Conservation (phyloP, 768 basidiomycete genomes). For the Mycena galericulata region DNA sequence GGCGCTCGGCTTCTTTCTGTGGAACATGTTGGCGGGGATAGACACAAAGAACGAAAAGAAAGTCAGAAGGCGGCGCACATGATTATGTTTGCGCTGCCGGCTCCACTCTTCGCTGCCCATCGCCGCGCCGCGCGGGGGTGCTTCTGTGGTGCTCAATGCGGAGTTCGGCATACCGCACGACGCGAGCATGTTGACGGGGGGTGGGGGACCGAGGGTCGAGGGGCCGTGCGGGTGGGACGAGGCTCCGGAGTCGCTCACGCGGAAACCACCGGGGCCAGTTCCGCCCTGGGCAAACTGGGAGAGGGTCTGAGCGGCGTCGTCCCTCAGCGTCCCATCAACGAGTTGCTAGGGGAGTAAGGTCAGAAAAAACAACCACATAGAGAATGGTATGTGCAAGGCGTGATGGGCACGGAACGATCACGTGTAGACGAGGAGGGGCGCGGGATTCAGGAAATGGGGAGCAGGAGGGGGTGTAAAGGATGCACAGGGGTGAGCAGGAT, state of each 20-base stretch:
- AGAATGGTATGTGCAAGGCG: constrained; percentile 36
- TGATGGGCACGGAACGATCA: constrained; percentile 51
- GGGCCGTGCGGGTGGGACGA: constrained; percentile 79
- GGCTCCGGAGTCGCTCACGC: constrained; percentile 76
- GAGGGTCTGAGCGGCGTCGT: constrained; percentile 45
- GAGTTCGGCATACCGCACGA: constrained; percentile 60
- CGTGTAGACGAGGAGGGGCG: constrained; percentile 44
- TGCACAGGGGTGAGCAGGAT: constrained; percentile 48
- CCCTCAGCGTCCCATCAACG: constrained; percentile 39
- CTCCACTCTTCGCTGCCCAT: constrained; percentile 86
- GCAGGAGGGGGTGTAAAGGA: constrained; percentile 64
- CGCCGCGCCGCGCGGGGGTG: constrained; percentile 60
- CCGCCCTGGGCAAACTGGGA: constrained; percentile 46
- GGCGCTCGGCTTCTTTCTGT: constrained; percentile 98
- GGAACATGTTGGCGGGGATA: constrained; percentile 1
- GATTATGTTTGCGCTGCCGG: constrained; percentile 84
- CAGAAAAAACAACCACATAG: not conserved
- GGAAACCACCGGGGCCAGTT: constrained; percentile 56
- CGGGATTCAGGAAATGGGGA: constrained; percentile 35
- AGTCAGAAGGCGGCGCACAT: constrained; percentile 58
- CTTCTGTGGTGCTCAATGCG: constrained; percentile 36
- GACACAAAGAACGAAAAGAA: not conserved
- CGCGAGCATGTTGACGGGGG: constrained; percentile 45
- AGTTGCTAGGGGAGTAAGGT: constrained; percentile 26
- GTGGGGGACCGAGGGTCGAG: constrained; percentile 71